Percentiles rank a stretch among this genome's conserved stretches.
Conservation (phyloP, 2,329 filamentous ascomycete species). For the Blastomyces emzantsi region DNA sequence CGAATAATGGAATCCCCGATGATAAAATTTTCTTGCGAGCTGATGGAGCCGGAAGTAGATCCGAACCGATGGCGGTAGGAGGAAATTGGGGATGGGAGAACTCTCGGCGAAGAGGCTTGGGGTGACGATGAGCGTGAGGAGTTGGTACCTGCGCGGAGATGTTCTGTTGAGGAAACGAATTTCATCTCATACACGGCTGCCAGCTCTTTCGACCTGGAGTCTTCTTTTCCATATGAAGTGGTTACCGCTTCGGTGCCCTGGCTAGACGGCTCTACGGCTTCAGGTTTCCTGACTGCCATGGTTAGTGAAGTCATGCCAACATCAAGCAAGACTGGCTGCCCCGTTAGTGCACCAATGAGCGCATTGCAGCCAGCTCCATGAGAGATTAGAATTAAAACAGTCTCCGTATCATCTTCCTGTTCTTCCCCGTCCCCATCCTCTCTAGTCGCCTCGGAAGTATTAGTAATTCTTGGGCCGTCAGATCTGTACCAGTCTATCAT, state of each 20-base stretch:
- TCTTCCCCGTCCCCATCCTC: constrained; percentile 44
- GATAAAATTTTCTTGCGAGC: constrained; percentile 21
- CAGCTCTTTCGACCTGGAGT: constrained; percentile 19
- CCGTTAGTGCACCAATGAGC: constrained; percentile 80
- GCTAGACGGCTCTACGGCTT: not conserved
- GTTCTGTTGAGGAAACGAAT: constrained; percentile 52
- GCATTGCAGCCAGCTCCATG: constrained; percentile 96
- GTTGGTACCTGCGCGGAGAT: constrained; percentile 44
- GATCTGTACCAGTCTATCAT: constrained; percentile 75
- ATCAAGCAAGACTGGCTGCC: constrained; percentile 83
- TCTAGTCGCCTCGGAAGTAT: constrained; percentile 10
- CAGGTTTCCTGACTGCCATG: constrained; percentile 61
- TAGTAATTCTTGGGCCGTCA: constrained; percentile 28
- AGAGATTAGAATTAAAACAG: constrained; percentile 79
- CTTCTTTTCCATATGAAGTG: not conserved
- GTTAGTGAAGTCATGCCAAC: constrained; percentile 85
- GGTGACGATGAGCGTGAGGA: constrained; percentile 19
- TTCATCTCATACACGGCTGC: constrained; percentile 49
- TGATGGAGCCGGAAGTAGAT: constrained; percentile 20
- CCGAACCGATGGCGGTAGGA: constrained; percentile 28
- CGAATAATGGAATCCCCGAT: constrained; percentile 16
- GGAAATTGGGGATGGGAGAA: constrained; percentile 21
- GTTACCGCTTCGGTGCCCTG: not conserved
- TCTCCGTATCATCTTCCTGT: constrained; percentile 53
- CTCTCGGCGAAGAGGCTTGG: constrained; percentile 18